Evolutionary conservation across 2,329 filamentous ascomycete species (phyloP), one percentile per base, ranked within the genome.

Genomic region (Colletotrichum sp.): DNA sequence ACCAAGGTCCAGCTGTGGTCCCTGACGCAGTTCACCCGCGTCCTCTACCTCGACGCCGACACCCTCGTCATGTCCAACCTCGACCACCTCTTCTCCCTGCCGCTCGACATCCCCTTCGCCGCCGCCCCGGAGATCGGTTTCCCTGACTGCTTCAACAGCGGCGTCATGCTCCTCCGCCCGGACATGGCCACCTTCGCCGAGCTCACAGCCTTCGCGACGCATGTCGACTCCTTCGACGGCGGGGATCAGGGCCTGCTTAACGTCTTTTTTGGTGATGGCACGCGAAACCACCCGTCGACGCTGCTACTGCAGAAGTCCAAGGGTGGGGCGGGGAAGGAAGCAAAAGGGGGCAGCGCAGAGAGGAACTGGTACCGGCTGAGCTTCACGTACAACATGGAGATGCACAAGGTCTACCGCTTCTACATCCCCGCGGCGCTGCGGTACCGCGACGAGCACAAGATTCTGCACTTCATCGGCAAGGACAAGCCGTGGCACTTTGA

Each of bases 1-100:
- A 94, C 93, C 49, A 95, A 95, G 84, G 92, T 94, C 79, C 89
- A 92, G 72, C 86, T 95, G 15, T 94, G 93, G 93, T 89, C 90
- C 68, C 91, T 93, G 67, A 91, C 90, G 1, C 87, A 92, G 75
- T 95, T 94, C 60, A 75, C 71, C 1, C 79, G 83, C 0, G 85
- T 89, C 2, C 78, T 86, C 13, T 91, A 92, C 63, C 82, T 88
- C 2, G 87, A 95, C 81, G 93, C 92, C 12, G 93, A 95, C 80
- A 87, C 91, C 30, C 90, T 90, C 2, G 84, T 95, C 5, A 87
- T 94, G 7, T 86, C 92, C 73, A 84, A 87, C 30, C 89, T 95
- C 87, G 94, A 95, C 79, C 93, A 95, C 72, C 87, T 95, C 0
- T 95, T 95, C 84, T 88, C 93, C 49, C 86, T 94, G 2, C 59